A percentile compares a stretch with the other conserved stretches of the same genome.
These are phyloP conservation scores for Peziza echinospora DNA, from an alignment of 495 filamentous ascomycete genomes.

Conservation along the genomic window DNA sequence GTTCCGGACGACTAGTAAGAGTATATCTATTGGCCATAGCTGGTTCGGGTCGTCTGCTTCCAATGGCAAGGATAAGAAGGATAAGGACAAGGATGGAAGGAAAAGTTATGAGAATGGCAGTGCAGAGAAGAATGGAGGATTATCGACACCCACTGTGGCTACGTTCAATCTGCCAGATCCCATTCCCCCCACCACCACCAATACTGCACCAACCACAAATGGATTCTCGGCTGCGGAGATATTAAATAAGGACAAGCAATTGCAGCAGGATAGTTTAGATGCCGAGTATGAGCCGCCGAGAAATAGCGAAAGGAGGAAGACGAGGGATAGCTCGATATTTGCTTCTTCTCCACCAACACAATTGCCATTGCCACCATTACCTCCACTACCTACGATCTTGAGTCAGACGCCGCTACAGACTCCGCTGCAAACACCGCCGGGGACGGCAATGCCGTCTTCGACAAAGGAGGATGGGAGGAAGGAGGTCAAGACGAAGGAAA, in stretches of 20 bases:
- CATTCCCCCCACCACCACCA: no score
- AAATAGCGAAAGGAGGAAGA: not conserved
- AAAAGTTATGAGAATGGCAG: not conserved
- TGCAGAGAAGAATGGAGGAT: not conserved
- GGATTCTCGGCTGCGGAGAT: not conserved
- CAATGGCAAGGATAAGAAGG: constrained; percentile 8
- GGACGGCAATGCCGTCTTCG: no score
- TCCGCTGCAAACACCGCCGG: not conserved
- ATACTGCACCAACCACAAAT: no score
- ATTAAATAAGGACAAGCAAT: not conserved
- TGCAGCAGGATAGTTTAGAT: not conserved
- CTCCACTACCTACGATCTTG: no score
- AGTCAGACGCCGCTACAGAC: not conserved
- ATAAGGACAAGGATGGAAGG: not conserved
- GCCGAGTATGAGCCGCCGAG: not conserved
- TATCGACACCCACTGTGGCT: not conserved
- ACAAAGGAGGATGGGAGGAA: no score
- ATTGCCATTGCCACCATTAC: not conserved
- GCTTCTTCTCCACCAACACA: no score
- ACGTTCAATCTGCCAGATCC: no score
- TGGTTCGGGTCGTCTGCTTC: constrained; percentile 1
- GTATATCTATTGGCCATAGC: constrained; percentile 7
- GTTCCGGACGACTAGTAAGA: constrained; percentile 2
- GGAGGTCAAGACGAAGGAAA: not conserved
- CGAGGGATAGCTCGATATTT: not conserved